Evolutionary conservation across 495 filamentous ascomycete genomes (phyloP).

Genomic region (Bacidia gigantensis): DNA sequence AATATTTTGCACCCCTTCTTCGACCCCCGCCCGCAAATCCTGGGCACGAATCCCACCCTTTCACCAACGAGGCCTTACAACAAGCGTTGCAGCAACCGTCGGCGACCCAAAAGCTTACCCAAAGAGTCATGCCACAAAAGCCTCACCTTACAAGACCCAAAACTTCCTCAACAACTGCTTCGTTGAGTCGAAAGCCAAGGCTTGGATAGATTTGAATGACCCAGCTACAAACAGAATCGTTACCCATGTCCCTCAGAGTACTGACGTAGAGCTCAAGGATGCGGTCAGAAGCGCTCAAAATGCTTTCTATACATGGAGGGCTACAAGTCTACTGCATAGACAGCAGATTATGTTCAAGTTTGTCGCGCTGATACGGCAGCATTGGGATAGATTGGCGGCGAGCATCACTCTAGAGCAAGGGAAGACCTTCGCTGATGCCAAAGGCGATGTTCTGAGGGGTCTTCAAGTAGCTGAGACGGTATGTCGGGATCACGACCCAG

Average conservation of each 20-base stretch:
- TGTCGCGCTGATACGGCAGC: conserved; percentile 71
- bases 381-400: conserved; percentile 92
- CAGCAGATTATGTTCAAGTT: conserved; percentile 99
- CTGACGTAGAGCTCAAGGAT: conserved; percentile 74
- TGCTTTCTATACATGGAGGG: conserved; percentile 80
- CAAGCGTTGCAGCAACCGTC: conserved; percentile 38
- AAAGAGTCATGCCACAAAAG: conserved; percentile 67
- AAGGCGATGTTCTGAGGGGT: conserved; percentile 86
- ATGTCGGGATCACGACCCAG: conserved; percentile 85
- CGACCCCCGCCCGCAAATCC: neutral
- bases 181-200: conserved; percentile 53
- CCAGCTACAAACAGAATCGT: conserved; percentile 97
- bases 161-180: conserved; percentile 93
- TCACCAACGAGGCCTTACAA: conserved; percentile 15
- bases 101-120: conserved; percentile 57
- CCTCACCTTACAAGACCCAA: conserved; percentile 61
- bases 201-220: conserved; percentile 88
- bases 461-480: conserved; percentile 95
- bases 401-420: conserved; percentile 97
- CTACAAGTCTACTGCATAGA: conserved; percentile 66
- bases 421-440: conserved; percentile 94
- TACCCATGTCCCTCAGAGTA: conserved; percentile 93
- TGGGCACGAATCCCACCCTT: neutral
- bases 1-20: no score
- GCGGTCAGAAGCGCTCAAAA: conserved; percentile 78